These are phyloP conservation scores for Saccharomycopsis amapae DNA, from an alignment of 805 yeast genomes.

Conservation along the genomic window DNA sequence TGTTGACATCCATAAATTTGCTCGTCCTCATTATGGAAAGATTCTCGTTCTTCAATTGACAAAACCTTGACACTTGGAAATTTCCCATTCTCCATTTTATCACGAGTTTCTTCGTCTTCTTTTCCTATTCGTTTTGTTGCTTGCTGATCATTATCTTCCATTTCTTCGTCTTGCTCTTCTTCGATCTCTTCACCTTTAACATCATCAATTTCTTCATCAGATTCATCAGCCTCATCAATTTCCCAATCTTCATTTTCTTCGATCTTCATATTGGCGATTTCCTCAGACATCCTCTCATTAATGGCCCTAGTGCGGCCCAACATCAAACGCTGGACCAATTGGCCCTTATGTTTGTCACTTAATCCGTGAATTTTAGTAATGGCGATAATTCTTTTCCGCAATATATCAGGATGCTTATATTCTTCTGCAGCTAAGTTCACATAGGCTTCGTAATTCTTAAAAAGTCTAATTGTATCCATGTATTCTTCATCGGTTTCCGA, in stretches of 20 bases:
- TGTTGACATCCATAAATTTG: constrained; percentile 69
- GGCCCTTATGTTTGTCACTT: constrained; percentile 30
- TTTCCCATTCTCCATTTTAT: constrained; percentile 14
- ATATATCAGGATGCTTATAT: constrained; percentile 8
- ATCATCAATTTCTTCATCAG: background rate
- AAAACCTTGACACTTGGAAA: background rate
- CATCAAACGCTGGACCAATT: constrained; percentile 31
- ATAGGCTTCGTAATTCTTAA: constrained; percentile 2
- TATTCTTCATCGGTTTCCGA: constrained; percentile 12
- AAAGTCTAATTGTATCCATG: constrained; percentile 2
- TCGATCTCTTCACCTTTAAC: constrained; percentile 21
- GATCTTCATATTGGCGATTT: background rate
- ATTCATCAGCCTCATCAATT: background rate
- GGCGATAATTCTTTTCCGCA: constrained; percentile 25
- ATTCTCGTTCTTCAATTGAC: background rate
- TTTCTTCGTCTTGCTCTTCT: constrained; percentile 8
- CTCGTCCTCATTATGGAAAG: constrained; percentile 39
- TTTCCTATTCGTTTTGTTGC: too few relatives aligned
- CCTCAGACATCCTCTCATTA: background rate
- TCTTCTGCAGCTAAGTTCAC: constrained; percentile 9
- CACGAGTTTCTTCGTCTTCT: constrained; percentile 11
- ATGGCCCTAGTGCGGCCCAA: constrained; percentile 24
- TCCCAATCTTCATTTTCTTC: background rate
- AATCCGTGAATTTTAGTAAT: constrained; percentile 25
- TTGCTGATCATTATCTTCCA: constrained; percentile 12